phyloP scores from a whole-genome alignment of 768 basidiomycete genomes.

The Cantharellus cinnabarinus region DNA sequence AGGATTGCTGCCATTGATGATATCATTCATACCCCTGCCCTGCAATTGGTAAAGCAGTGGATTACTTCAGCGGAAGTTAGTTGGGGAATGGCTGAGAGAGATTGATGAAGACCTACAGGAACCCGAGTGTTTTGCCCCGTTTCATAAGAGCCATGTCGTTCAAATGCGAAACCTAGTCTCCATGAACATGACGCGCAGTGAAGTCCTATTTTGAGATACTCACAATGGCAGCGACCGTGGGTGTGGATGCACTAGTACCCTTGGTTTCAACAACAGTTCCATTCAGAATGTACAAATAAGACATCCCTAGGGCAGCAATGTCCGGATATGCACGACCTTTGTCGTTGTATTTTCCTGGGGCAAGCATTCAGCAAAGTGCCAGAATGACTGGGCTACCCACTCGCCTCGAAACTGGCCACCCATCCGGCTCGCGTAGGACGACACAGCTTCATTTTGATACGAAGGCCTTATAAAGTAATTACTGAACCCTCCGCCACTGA shows the following conservation, averaged over 20 bases:
- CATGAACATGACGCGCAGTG: too few species aligned
- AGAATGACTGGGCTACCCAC: conserved; percentile 11
- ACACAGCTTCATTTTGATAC: conserved; percentile 31
- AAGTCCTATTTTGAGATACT: too few species aligned
- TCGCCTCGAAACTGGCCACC: too few species aligned
- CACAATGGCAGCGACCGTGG: conserved; percentile 37
- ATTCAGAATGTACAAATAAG: conserved; percentile 28
- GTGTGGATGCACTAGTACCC: conserved; percentile 48
- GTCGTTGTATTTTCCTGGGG: conserved; percentile 33
- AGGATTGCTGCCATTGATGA: conserved; percentile 24
- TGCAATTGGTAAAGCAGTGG: conserved; percentile 30
- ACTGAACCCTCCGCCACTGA: conserved; percentile 62
- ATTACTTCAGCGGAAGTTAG: conserved; percentile 17
- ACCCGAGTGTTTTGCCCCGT: conserved; percentile 30
- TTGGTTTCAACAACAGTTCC: conserved; percentile 24
- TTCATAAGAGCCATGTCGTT: conserved; percentile 37
- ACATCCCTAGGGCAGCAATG: conserved; percentile 36
- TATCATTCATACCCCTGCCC: conserved; percentile 26
- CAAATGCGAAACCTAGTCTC: conserved; percentile 9
- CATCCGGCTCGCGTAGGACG: conserved; percentile 14
- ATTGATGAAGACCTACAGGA: conserved; percentile 19
- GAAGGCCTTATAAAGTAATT: conserved; percentile 34
- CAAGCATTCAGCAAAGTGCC: conserved; percentile 21
- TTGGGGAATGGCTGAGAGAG: background rate
- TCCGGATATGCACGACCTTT: conserved; percentile 25